Evolutionary conservation across 345 rosid species (phyloP).

Genomic region (Sonneratia alba): DNA sequence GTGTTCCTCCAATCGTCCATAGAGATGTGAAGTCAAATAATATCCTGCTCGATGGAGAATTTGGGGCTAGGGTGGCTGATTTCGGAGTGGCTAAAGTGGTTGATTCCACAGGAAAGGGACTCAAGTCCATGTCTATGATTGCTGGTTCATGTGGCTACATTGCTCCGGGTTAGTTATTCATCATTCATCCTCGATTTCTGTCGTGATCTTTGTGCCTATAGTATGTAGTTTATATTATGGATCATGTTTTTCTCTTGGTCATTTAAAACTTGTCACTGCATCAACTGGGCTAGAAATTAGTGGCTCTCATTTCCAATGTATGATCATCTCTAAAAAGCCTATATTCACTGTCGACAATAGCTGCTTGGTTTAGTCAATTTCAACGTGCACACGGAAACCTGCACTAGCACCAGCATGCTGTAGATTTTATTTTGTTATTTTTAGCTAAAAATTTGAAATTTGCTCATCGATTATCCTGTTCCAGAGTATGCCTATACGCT

Average conservation of each 20-base stretch:
- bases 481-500: constrained; percentile 97
- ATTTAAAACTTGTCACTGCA: no score
- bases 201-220: no score
- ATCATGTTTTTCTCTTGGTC: neutral
- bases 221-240: neutral
- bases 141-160: constrained; percentile 99
- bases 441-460: neutral
- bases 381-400: neutral
- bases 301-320: no score
- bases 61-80: constrained; percentile 92
- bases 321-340: no score
- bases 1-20: constrained; percentile 88
- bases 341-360: no score
- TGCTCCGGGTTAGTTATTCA: constrained; percentile 72
- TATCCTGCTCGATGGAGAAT: constrained; percentile 76
- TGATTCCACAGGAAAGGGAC: constrained; percentile 56
- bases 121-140: constrained; percentile 81
- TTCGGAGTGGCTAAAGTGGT: constrained; percentile 92
- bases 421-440: neutral
- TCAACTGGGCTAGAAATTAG: no score
- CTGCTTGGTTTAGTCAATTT: neutral
- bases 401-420: neutral
- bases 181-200: neutral
- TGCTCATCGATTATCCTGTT: constrained; percentile 6
- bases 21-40: constrained; percentile 95